Base-by-base conservation (phyloP, 176 grass and related monocot species). In the Lolium perenne region DNA sequence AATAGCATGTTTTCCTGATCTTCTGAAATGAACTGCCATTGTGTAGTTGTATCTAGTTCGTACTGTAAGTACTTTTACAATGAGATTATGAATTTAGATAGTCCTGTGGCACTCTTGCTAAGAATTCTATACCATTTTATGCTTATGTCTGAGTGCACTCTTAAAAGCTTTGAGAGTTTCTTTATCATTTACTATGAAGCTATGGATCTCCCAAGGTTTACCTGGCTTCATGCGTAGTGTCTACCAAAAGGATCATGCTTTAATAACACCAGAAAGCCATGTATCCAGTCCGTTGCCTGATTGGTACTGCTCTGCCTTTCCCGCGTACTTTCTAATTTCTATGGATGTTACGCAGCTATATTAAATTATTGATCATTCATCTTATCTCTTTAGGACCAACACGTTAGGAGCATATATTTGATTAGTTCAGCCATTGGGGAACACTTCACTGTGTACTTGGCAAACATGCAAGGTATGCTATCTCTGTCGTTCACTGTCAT, bases 161-260 rank as follows among this genome's bases (percentile, higher is more conserved):
- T 72, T 29, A 5, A 76, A 76, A 79, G 11, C 15, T 40, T 89
- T 50, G 58, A 58, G 47, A 66, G 45, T 50, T 48, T 80, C 10
- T 46, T 58, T 32, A 21, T 22, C 53, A 51, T 58, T 76, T 67
- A 76, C 61, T 35, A 46, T n/a, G n/a, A n/a, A n/a, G n/a, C n/a
- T n/a, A n/a, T n/a, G n/a, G 43, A 82, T 85, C 23, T 74, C 41
- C 69, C 40, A 80, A 98, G 96, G 95, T 92, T 89, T 98, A 89
- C 96, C 96, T 87, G 96, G 96, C 84, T 95, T 98, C 73, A 98
- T 92, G 64, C 91, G 96, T 73, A 98, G 93, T 88, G 88, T 95
- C 26, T 94, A 89, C 85, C 89, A 86, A 84, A 92, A 86, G 72
- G 92, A 94, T 57, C 93, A 98, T 84, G 90, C 96, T 89, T 61